phyloP scores from a whole-genome alignment of 139 green algal species.

The Volvox reticuliferus region DNA sequence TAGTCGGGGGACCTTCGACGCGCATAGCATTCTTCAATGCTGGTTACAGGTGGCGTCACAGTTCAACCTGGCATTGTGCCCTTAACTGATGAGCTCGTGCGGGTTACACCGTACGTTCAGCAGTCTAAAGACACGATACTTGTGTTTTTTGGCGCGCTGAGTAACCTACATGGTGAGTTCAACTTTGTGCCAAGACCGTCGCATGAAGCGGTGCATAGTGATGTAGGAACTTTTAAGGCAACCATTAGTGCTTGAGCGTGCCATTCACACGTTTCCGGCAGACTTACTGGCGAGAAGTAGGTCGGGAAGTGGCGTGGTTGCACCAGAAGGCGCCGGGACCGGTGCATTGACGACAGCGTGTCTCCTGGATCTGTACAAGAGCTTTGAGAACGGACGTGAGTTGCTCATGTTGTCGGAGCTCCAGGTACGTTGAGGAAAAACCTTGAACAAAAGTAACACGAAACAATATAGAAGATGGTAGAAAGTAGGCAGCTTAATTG shows the following conservation, averaged over 20 bases:
- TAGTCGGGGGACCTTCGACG: not conserved
- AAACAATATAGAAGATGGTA: too few relatives aligned
- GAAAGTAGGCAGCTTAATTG: too few relatives aligned
- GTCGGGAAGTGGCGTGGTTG: not conserved
- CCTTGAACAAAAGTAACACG: too few relatives aligned
- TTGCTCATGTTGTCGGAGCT: slow-evolving; percentile 83
- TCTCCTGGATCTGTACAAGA: slow-evolving; percentile 66
- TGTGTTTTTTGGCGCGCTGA: slow-evolving; percentile 64
- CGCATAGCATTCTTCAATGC: not conserved
- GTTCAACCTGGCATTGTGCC: slow-evolving; percentile 24
- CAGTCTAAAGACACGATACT: slow-evolving; percentile 22
- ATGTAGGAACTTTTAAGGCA: too few relatives aligned
- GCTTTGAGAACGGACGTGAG: slow-evolving; percentile 58
- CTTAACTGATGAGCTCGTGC: slow-evolving; percentile 30
- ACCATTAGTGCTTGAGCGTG: too few relatives aligned
- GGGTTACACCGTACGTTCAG: slow-evolving; percentile 32
- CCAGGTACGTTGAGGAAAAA: slow-evolving; percentile 66
- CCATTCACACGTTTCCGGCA: not conserved
- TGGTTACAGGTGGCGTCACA: slow-evolving; percentile 20
- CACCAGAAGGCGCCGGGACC: slow-evolving; percentile 7
- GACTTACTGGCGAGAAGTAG: not conserved
- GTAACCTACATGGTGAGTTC: slow-evolving; percentile 58
- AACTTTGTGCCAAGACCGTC: too few relatives aligned
- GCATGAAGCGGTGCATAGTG: too few relatives aligned
- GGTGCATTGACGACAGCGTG: slow-evolving; percentile 54